phyloP scores from a whole-genome alignment of 129 eudicot genomes.

The Arctium lappa region DNA sequence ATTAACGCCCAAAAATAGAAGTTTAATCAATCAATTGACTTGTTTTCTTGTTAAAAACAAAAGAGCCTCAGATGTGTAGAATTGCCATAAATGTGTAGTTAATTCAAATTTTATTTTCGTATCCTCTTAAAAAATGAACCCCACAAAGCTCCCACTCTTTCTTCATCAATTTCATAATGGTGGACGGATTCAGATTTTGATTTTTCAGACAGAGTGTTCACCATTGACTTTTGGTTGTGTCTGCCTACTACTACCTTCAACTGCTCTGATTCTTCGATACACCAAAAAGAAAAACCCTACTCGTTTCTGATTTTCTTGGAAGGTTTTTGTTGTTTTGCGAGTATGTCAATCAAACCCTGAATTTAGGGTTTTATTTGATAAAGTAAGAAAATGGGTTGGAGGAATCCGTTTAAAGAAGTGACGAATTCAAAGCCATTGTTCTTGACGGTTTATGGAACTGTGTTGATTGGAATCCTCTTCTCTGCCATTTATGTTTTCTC shows the following conservation, averaged over 20 bases:
- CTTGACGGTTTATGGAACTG: constrained; percentile 75
- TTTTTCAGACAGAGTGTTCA: background rate
- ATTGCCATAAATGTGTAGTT: constrained; percentile 18
- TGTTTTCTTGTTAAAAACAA: background rate
- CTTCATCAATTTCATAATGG: constrained; percentile 14
- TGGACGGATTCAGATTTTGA: constrained; percentile 1
- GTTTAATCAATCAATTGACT: background rate
- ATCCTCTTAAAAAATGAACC: constrained; percentile 12
- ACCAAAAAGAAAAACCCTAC: constrained; percentile 9
- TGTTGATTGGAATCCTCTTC: constrained; percentile 63
- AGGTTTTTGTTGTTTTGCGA: background rate
- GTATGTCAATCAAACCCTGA: constrained; percentile 9
- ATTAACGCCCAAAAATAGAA: background rate
- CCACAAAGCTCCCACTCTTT: constrained; percentile 31
- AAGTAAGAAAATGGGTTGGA: constrained; percentile 58
- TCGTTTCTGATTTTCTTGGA: background rate
- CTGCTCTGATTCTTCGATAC: constrained; percentile 17
- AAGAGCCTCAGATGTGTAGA: background rate
- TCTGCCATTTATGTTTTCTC: constrained; percentile 83
- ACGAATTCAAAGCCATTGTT: constrained; percentile 86
- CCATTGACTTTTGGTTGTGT: constrained; percentile 18
- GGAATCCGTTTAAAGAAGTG: constrained; percentile 48
- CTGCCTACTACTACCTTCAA: constrained; percentile 3
- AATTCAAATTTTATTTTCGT: constrained; percentile 13
- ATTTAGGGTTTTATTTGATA: constrained; percentile 22